Base-by-base conservation (phyloP, 345 rosid species). In the Camelina hispida region DNA sequence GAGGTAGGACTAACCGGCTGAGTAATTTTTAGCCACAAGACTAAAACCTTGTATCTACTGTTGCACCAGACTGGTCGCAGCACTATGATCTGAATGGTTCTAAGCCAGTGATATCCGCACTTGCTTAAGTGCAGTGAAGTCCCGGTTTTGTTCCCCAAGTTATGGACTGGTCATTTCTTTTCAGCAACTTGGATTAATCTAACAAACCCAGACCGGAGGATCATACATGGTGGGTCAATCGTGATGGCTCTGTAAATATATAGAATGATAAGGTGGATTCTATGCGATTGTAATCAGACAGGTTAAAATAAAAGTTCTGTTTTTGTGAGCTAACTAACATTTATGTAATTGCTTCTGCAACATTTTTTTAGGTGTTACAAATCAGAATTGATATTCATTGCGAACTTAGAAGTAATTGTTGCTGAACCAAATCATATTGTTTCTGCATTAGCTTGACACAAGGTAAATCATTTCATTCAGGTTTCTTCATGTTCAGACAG, bases 401-500 rank as follows among this genome's bases (percentile, higher is more conserved):
- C 23, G 17, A 48, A 57, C 52, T 57, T 37, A 51, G 2, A 59
- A 13, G 43, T 11, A 20, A n/a, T 12, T 43, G 37, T 59, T 16
- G 5, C 37, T 54, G 48, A 68, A 58, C 55, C n/a, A 40, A 43
- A 61, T 34, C 43, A 44, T 61, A 47, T 25, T 22, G 48, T 61
- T 42, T 75, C 56, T 52, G 9, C 56, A n/a, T 52, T 34, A 34
- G 51, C 16, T 60, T 15, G n/a, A 53, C 1, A 68, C 1, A 70
- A 34, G 1, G 1, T 8, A 11, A 37, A 71, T 1, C 22, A 54
- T 63, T 38, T 85, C 76, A 85, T 17, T 87, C 87, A 2, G 96
- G 95, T 78, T 85, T 94, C 89, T 87, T 88, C 87, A 90, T 68
- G 87, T 91, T 91, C 75, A 91, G 73, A 83, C 93, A 90, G 68